A percentile compares a stretch with the other conserved stretches of the same genome.
Conservation (phyloP, 441 rosid species). For the Populus hybrid region DNA sequence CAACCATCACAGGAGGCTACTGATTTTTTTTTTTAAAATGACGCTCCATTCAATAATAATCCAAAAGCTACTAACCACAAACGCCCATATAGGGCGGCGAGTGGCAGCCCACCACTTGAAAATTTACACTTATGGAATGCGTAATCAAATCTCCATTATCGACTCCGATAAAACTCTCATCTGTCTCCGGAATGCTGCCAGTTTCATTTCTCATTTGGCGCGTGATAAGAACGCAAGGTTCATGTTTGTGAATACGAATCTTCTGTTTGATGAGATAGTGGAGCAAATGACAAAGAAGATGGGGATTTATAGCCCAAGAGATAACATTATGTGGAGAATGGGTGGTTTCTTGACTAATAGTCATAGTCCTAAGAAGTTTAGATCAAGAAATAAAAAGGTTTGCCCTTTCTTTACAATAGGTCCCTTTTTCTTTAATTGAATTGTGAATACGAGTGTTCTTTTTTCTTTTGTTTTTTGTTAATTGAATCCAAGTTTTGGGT, state of each 20-base stretch:
- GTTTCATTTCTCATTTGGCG: constrained; percentile 67
- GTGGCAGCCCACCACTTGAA: constrained; percentile 81
- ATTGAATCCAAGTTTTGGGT: neutral
- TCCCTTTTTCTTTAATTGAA: neutral
- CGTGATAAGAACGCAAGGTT: constrained; percentile 51
- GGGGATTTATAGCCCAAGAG: constrained; percentile 62
- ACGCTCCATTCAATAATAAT: constrained; percentile 83
- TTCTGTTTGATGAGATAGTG: constrained; percentile 77
- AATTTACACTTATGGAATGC: constrained; percentile 65
- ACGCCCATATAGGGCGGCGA: constrained; percentile 81
- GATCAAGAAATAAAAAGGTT: constrained; percentile 85
- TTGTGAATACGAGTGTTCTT: neutral
- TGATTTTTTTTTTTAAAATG: constrained; percentile 33
- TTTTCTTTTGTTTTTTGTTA: neutral
- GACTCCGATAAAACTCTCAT: constrained; percentile 89
- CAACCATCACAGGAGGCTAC: no score
- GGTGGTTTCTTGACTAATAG: constrained; percentile 90
- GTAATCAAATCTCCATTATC: constrained; percentile 61
- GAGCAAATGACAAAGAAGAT: constrained; percentile 77
- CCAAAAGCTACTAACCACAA: constrained; percentile 82
- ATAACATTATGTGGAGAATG: constrained; percentile 63
- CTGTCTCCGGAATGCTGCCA: constrained; percentile 83
- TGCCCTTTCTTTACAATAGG: constrained; percentile 11
- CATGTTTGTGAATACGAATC: constrained; percentile 91
- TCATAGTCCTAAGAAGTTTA: constrained; percentile 86